phyloP scores from a whole-genome alignment of 306 rosid genomes.

The Leucaena leucocephala region DNA sequence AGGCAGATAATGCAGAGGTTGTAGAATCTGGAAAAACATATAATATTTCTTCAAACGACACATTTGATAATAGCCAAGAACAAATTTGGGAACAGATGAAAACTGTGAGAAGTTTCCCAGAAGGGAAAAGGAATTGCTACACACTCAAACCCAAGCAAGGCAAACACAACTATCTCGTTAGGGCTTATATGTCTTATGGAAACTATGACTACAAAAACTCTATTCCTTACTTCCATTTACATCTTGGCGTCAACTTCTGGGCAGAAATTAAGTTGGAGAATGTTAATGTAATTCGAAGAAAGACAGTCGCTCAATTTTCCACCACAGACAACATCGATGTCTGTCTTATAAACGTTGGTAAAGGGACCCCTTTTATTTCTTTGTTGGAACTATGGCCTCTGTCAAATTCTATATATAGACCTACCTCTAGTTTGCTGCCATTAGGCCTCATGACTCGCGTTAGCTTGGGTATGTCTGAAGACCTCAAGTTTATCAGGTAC shows the following conservation, averaged over 20 bases:
- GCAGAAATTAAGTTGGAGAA: too few species aligned
- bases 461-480: background rate
- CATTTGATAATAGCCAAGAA: background rate
- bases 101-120: background rate
- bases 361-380: background rate
- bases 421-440: background rate
- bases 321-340: background rate
- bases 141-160: background rate
- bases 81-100: background rate
- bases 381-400: background rate
- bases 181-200: conserved; percentile 25
- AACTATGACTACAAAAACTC: conserved; percentile 29
- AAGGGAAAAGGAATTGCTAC: background rate
- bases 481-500: background rate
- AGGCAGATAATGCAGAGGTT: conserved; percentile 33
- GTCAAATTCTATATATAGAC: too few species aligned
- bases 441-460: background rate
- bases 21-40: conserved; percentile 33
- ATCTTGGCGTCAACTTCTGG: background rate
- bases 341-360: background rate
- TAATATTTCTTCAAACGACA: background rate
- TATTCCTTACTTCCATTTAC: background rate
- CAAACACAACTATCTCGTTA: background rate
- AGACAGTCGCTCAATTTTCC: background rate
- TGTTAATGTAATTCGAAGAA: background rate